Evolutionary conservation across 2,329 filamentous ascomycete genomes (phyloP), one percentile per base, ranked within the genome.

Genomic region (Stemphylium lycopersici): DNA sequence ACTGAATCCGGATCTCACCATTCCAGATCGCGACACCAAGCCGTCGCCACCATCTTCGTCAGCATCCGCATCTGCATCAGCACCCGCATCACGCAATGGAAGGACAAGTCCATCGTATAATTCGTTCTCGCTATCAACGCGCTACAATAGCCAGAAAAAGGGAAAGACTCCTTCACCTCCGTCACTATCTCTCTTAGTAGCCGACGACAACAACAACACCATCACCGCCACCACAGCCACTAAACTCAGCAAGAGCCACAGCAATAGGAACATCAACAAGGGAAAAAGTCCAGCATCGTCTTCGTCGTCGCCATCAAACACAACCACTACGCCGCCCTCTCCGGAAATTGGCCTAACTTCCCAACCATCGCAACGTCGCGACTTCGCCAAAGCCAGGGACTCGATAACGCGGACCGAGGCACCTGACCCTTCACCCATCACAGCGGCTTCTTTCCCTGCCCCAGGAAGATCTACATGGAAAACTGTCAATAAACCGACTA

Each of bases 1-100:
- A 22, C 4, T 54, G 13, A 54, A 54, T 6, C 51, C 51, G 18
- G 51, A 54, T 24, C 41, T 54, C 16, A 32, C 44, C 13, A 54
- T 54, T 15, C 51, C 51, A 16, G 37, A 48, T 15, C 8, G 43
- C 22, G 37, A 40, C 15, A 31, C 29, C 26, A 29, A 11, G 10
- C 40, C 38, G 6, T 18, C 18, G 12, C 31, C 47, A 13, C 38
- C 29, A 7, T 12, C 26, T 15, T 22, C 36, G 7, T 36, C 24
- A 31, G 24, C 12, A 42, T n/a, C 24, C 20, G 29, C 15, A 41
- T 6, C 38, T 13, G 13, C 13, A 16, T 13, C 22, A 29, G 3
- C 11, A 16, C 5, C 38, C 13, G 2, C 22, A 26, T 15, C 20
- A 41, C 7, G 10, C 33, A 15, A 36, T 36, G 33, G 6, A 16